These are phyloP conservation scores for Syzygium jambos DNA, from an alignment of 345 rosid genomes.

Conservation along the genomic window DNA sequence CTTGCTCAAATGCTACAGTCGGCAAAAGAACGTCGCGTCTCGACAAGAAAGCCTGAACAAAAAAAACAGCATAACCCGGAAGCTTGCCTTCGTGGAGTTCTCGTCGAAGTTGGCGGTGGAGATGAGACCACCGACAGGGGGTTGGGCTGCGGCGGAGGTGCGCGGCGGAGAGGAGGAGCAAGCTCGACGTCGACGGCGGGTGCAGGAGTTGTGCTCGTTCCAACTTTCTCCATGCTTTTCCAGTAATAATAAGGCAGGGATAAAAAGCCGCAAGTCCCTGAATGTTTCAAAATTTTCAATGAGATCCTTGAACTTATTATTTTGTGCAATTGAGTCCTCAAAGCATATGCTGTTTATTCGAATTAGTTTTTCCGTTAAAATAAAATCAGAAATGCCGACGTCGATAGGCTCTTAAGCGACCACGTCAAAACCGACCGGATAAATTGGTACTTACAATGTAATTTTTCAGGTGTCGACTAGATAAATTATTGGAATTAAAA, in stretches of 20 bases:
- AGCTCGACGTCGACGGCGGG: neutral
- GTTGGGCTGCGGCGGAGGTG: neutral
- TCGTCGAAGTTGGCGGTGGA: neutral
- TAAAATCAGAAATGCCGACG: neutral
- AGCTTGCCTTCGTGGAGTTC: neutral
- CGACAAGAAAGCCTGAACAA: neutral
- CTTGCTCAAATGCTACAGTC: neutral
- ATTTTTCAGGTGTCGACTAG: neutral
- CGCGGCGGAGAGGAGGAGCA: neutral
- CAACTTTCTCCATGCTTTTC: neutral
- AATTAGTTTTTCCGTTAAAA: neutral
- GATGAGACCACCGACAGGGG: neutral
- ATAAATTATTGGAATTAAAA: no score
- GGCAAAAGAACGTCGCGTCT: neutral
- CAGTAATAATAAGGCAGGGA: neutral
- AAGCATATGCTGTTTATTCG: no score
- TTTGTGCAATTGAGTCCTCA: neutral
- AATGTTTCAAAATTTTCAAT: neutral
- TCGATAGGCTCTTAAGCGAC: neutral
- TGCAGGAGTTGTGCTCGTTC: neutral
- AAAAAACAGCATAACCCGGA: neutral
- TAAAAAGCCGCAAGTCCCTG: neutral
- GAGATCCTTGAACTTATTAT: neutral
- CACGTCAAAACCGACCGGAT: rapidly evolving
- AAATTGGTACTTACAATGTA: neutral